Percentiles rank a stretch among this genome's conserved stretches.
These are phyloP conservation scores for Striga hermonthica DNA, from an alignment of 305 asterid genomes.

Conservation along the genomic window DNA sequence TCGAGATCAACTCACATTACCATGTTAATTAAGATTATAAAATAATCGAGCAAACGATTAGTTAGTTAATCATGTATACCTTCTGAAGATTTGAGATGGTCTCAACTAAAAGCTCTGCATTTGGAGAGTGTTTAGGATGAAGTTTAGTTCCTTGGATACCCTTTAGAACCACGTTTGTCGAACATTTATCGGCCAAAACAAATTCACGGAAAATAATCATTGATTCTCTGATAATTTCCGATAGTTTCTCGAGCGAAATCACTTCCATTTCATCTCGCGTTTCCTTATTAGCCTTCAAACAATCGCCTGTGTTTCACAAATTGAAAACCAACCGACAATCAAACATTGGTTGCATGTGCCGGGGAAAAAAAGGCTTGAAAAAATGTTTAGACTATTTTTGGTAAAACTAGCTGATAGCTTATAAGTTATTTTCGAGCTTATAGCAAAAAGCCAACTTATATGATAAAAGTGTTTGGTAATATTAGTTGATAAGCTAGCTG, in stretches of 20 bases:
- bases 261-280: slow-evolving; percentile 38
- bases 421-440: background rate
- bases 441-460: background rate
- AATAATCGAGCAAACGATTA: background rate
- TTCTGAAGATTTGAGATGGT: slow-evolving; percentile 49
- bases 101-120: slow-evolving; percentile 42
- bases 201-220: slow-evolving; percentile 62
- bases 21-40: background rate
- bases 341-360: background rate
- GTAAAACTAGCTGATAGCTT: no score
- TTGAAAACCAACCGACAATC: no score
- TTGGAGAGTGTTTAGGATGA: slow-evolving; percentile 29
- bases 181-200: slow-evolving; percentile 57
- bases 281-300: slow-evolving; percentile 46
- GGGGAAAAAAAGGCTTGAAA: slow-evolving; percentile 1
- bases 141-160: slow-evolving; percentile 18
- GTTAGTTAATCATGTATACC: slow-evolving; percentile 35
- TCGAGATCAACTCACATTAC: background rate
- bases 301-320: slow-evolving; percentile 49
- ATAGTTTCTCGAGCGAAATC: slow-evolving; percentile 46
- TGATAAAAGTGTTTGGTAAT: background rate
- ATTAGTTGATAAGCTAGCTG: no score
- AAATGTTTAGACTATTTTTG: no score
- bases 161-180: slow-evolving; percentile 30
- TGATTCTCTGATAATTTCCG: slow-evolving; percentile 46